phyloP scores from a whole-genome alignment of 1,284 basidiomycete species.

The Cutaneotrichosporon sp. region DNA sequence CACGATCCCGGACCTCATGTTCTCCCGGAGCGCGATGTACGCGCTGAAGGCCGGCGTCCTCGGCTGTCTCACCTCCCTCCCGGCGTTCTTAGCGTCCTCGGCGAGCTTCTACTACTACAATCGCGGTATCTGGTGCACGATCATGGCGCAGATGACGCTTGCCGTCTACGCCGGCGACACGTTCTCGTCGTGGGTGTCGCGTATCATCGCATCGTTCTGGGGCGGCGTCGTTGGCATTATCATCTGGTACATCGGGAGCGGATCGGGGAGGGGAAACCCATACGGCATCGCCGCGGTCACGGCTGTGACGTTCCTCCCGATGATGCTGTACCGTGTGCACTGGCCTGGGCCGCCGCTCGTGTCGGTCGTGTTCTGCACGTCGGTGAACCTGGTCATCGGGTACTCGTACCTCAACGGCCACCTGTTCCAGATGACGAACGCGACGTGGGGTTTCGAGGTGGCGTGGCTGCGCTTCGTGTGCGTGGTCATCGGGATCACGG shows the following conservation, averaged over 20 bases:
- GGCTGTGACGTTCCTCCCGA: conserved; percentile 69
- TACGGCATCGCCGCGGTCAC: conserved; percentile 72
- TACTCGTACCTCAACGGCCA: conserved; percentile 56
- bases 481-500: conserved; percentile 49
- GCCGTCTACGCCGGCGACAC: conserved; percentile 63
- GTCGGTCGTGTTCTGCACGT: conserved; percentile 73
- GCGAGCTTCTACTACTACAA: conserved; percentile 50
- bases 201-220: conserved; percentile 67
- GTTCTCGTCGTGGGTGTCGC: conserved; percentile 64
- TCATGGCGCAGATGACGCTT: conserved; percentile 35
- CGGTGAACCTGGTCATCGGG: conserved; percentile 68
- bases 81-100: conserved; percentile 42
- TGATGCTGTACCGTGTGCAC: conserved; percentile 63
- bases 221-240: conserved; percentile 67
- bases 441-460: conserved; percentile 55
- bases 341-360: conserved; percentile 71
- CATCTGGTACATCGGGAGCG: conserved; percentile 65
- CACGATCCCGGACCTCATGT: conserved; percentile 35
- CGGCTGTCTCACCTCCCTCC: conserved; percentile 57
- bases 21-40: conserved; percentile 59
- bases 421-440: conserved; percentile 43
- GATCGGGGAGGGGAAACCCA: conserved; percentile 63
- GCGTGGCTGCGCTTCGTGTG: conserved; percentile 56
- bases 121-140: conserved; percentile 46
- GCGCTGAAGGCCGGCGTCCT: conserved; percentile 76